A percentile compares a stretch with the other conserved stretches of the same genome.
phyloP scores from a whole-genome alignment of 192 early-diverging fungal species.

The Podochytrium sp. region DNA sequence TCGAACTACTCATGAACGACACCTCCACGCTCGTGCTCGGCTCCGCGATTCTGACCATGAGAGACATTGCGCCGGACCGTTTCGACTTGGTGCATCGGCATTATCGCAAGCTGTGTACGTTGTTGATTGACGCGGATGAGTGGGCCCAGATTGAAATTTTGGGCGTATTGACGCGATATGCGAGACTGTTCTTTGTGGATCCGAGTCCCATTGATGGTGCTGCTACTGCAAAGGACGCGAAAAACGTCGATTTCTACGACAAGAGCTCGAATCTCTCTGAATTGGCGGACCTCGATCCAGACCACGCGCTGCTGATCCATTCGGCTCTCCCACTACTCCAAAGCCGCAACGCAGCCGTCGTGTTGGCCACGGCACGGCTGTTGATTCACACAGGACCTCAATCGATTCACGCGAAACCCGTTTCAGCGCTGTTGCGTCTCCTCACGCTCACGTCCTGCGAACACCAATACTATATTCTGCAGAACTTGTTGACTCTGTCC shows the following conservation, averaged over 20 bases:
- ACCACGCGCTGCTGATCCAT: conserved; percentile 76
- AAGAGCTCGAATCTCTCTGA: background rate
- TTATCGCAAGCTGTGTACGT: conserved; percentile 83
- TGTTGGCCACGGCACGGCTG: conserved; percentile 37
- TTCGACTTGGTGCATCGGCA: conserved; percentile 87
- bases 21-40: conserved; percentile 86
- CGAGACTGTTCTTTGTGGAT: conserved; percentile 61
- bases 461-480: conserved; percentile 75
- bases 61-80: conserved; percentile 82
- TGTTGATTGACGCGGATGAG: conserved; percentile 90
- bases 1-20: conserved; percentile 79
- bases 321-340: conserved; percentile 75
- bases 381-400: conserved; percentile 38
- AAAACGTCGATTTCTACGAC: background rate
- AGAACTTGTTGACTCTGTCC: conserved; percentile 78
- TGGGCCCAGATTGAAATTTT: conserved; percentile 94
- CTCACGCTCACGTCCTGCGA: conserved; percentile 67
- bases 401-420: conserved; percentile 10
- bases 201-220: conserved; percentile 39
- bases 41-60: conserved; percentile 82
- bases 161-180: conserved; percentile 80
- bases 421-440: conserved; percentile 73
- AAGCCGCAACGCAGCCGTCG: conserved; percentile 76
- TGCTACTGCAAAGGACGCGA: background rate
- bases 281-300: conserved; percentile 63